Conservation (phyloP, 2,329 filamentous ascomycete genomes). For the Trichothecium sympodiale region DNA sequence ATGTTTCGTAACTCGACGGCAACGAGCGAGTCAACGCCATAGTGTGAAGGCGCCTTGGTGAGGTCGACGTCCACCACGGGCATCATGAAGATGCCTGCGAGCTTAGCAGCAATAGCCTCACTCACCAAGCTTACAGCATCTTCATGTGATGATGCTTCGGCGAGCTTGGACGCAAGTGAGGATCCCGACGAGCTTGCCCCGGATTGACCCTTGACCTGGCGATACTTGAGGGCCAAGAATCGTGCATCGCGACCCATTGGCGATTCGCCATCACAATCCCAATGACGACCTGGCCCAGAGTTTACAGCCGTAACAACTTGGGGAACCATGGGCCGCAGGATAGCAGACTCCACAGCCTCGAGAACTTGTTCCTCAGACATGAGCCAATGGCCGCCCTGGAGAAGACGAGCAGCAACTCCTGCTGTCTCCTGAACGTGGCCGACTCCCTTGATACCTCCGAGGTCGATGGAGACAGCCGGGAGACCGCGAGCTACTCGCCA, state of each 20-base stretch:
- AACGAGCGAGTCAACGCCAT: constrained; percentile 12
- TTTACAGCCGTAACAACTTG: too few relatives aligned
- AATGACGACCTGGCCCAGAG: too few relatives aligned
- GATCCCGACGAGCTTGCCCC: too few relatives aligned
- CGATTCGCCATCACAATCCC: too few relatives aligned
- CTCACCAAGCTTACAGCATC: neutral
- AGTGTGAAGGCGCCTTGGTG: constrained; percentile 3
- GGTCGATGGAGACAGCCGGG: neutral
- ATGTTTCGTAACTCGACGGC: constrained; percentile 13
- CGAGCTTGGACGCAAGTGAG: neutral
- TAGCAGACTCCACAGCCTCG: too few relatives aligned
- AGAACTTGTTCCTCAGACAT: constrained; percentile 13
- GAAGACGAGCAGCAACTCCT: constrained; percentile 13
- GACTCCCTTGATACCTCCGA: neutral
- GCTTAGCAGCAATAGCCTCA: neutral
- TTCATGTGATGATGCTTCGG: neutral
- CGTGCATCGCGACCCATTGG: too few relatives aligned
- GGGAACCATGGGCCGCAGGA: too few relatives aligned
- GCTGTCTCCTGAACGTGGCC: neutral
- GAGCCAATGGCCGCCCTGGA: constrained; percentile 25
- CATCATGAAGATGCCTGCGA: neutral
- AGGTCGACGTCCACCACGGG: neutral
- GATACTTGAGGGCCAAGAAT: too few relatives aligned
- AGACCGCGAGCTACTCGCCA: constrained; percentile 6
- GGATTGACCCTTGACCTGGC: too few relatives aligned